Evolutionary conservation across 768 basidiomycete genomes (phyloP), one percentile per base, ranked within the genome.

Genomic region (Lactifluus volemus): DNA sequence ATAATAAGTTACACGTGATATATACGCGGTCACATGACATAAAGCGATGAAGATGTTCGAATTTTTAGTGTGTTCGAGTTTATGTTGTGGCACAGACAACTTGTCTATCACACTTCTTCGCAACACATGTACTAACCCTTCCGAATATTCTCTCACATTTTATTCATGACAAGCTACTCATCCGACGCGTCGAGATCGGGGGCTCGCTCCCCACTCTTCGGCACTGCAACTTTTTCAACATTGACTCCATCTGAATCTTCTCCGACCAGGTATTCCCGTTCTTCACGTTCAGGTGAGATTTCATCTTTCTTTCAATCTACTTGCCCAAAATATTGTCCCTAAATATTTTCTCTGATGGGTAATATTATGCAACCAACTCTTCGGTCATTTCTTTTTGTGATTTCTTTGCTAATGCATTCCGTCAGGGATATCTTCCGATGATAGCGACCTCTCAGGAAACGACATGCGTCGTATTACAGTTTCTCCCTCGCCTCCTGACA

Each of bases 121-220:
- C 50, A 36, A 52, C 49, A 63, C 50, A 73, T 74, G 70, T 67
- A 68, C 72, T 72, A 65, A 68, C 21, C 60, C 34, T 15, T 49
- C 38, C 10, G 12, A 63, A 19, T 14, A 42, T 49, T 50, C 64
- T 57, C 45, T 49, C 59, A 34, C 41, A 48, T 47, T 30, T 53
- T 17, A 45, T 34, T 32, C 42, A 79, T 79, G 78, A 72, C 77
- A 54, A 73, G 67, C 42, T 74, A 75, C 69, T 68, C 72, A 30
- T 64, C 71, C 39, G 68, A 69, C 41, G 66, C 67, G 60, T 71
- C 72, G 41, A 68, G 63, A 17, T 64, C 65, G 55, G 69, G 68
- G 15, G 75, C 78, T 21, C 79, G 84, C 76, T 87, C 86, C 52
- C 86, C 84, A 25, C 75, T 79, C 21, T 80, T 80, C 65, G 84